These are phyloP conservation scores for Nigrograna mackinnonii DNA, from an alignment of 2,329 filamentous ascomycete species.

Conservation along the genomic window DNA sequence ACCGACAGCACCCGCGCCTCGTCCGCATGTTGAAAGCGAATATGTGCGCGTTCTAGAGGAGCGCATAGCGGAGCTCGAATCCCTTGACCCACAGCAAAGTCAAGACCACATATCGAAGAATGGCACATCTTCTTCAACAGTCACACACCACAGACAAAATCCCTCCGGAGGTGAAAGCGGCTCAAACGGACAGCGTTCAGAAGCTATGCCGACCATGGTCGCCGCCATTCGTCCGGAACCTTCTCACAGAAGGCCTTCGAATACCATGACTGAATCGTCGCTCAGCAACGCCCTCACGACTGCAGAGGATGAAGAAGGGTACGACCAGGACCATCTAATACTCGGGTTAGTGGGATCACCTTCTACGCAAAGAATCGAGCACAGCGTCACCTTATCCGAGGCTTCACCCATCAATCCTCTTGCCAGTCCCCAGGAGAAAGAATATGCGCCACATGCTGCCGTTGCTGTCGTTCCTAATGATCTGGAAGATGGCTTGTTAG, in stretches of 20 bases:
- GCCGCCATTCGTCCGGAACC: too few relatives aligned
- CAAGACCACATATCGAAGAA: slow-evolving; percentile 11
- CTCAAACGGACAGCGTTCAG: neutral
- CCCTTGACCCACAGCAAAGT: slow-evolving; percentile 16
- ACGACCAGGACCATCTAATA: slow-evolving; percentile 15
- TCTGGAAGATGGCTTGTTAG: slow-evolving; percentile 10
- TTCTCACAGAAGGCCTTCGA: neutral
- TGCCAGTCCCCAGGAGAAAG: neutral
- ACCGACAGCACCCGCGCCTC: slow-evolving; percentile 12
- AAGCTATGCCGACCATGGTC: neutral
- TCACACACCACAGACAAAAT: too few relatives aligned
- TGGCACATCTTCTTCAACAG: too few relatives aligned
- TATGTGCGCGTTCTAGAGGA: slow-evolving; percentile 20
- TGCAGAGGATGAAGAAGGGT: slow-evolving; percentile 8
- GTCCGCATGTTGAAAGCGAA: slow-evolving; percentile 15
- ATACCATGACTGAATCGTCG: slow-evolving; percentile 7
- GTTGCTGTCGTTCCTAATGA: slow-evolving; percentile 12
- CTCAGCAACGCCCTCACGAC: slow-evolving; percentile 6
- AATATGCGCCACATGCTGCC: slow-evolving; percentile 8
- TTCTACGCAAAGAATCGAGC: slow-evolving; percentile 4
- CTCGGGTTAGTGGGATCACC: slow-evolving; percentile 17
- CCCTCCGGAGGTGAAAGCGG: neutral
- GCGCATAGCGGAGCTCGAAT: slow-evolving; percentile 19
- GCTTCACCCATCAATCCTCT: slow-evolving; percentile 1
- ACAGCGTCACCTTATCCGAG: neutral